Base-by-base conservation (phyloP, 1,139 yeast genomes). In the Debaryomyces subglobosus region DNA sequence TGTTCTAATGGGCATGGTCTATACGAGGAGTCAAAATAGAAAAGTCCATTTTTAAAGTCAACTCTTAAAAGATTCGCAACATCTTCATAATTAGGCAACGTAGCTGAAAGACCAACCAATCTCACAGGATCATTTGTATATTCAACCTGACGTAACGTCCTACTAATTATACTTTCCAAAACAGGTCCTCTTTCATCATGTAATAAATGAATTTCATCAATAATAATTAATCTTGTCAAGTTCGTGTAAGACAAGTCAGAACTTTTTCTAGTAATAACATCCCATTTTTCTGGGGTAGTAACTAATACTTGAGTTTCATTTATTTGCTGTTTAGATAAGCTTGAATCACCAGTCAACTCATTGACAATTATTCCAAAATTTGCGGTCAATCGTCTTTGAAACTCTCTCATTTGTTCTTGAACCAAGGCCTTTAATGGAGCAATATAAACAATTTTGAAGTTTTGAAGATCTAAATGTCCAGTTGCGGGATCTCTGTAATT, bases 131-230 rank as follows among this genome's bases (percentile, higher is more conserved):
- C 77, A 55, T 68, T 52, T 60, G 76, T 58, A 5, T 71, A 67
- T 47, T 77, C 79, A 2, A 68, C 64, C 41, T 74, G 73, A 51
- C 89, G 69, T 32, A 85, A 60, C 0, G 89, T 79, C 59, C 99
- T 77, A 3, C 96, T 82, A 2, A 94, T 94, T 44, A 94, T 85
- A 60, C 88, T 84, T 63, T 94, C 99, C 47, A 94, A 62, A 0
- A 92, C 98, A 0, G 98, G 97, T 4, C 99, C 99, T 73, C 99
- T 83, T 57, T 86, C 91, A 61, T 94, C 99, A 63, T 94, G 97
- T 57, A 94, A 74, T 49, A 94, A 74, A 73, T 94, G 99, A 53
- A 94, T 87, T 67, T 94, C 99, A 72, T 94, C 99, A 48, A 94
- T 84, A 34, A 94, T 87, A n/a, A 94, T 69, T 12, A 94, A 72